phyloP scores from a whole-genome alignment of 1,284 basidiomycete species.

The Gastroboletus turbinatus region DNA sequence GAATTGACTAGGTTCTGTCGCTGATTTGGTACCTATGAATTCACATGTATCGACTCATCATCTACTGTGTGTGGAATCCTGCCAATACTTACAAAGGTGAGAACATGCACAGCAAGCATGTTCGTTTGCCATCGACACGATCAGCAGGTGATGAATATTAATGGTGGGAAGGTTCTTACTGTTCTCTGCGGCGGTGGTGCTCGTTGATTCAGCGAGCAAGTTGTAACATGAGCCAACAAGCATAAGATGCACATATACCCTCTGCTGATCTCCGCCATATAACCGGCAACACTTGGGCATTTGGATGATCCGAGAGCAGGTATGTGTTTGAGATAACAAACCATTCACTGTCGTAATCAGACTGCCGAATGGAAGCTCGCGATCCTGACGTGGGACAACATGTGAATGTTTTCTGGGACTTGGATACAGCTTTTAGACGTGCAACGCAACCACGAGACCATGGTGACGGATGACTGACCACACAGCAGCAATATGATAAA shows the following conservation, averaged over 20 bases:
- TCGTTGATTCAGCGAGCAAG: neutral
- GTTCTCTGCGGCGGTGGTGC: neutral
- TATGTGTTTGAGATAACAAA: constrained; percentile 1
- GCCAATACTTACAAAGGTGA: neutral
- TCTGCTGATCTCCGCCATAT: constrained; percentile 6
- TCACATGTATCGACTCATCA: constrained; percentile 1
- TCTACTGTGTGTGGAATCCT: neutral
- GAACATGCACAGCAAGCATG: neutral
- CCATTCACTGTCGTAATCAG: neutral
- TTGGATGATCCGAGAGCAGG: constrained; percentile 1
- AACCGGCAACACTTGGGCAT: neutral
- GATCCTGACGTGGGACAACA: constrained; percentile 1
- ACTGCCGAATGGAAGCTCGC: neutral
- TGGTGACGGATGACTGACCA: neutral
- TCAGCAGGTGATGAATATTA: neutral
- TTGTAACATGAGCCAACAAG: neutral
- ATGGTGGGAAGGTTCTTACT: neutral
- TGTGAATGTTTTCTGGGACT: neutral
- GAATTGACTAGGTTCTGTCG: constrained; percentile 3
- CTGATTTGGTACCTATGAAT: neutral
- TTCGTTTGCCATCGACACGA: neutral
- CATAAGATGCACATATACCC: no score
- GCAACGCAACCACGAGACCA: neutral
- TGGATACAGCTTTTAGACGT: no score
- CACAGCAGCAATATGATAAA: neutral